A percentile compares a stretch with the other conserved stretches of the same genome.
Conservation (phyloP, 345 rosid genomes). For the Camelina hispida region DNA sequence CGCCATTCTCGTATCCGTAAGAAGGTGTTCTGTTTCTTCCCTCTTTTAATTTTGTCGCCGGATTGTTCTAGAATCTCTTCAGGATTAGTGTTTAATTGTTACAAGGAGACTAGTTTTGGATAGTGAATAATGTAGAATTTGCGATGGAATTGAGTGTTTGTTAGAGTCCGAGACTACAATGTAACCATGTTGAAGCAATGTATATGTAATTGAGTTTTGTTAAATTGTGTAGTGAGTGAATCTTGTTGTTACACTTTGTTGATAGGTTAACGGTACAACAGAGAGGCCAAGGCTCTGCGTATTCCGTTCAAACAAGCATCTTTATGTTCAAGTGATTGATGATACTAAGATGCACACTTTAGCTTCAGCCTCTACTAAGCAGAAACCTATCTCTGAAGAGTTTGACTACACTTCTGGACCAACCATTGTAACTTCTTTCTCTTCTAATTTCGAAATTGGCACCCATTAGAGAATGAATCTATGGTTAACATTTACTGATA, state of each 20-base stretch:
- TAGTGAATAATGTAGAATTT: neutral
- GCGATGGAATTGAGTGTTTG: neutral
- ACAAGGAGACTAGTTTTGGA: neutral
- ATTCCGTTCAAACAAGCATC: constrained; percentile 90
- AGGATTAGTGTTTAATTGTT: neutral
- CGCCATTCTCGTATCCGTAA: constrained; percentile 91
- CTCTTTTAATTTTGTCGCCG: neutral
- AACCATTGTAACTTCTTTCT: constrained; percentile 65
- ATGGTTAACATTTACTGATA: no score
- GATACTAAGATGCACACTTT: constrained; percentile 98
- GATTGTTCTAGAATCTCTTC: neutral
- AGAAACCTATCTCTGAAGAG: constrained; percentile 70
- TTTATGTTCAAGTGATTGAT: constrained; percentile 93
- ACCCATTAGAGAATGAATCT: neutral
- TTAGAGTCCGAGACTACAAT: neutral
- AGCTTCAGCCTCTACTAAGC: constrained; percentile 87
- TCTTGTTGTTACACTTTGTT: neutral
- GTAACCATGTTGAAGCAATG: neutral
- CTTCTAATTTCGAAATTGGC: neutral
- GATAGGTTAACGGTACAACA: constrained; percentile 75
- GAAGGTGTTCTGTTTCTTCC: constrained; percentile 60
- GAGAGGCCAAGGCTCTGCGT: constrained; percentile 90
- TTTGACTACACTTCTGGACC: constrained; percentile 72
- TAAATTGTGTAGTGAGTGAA: no score
- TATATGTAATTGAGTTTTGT: no score